Conservation (phyloP, 108 stramenopile genomes). For the Discostella pseudostelligera region DNA sequence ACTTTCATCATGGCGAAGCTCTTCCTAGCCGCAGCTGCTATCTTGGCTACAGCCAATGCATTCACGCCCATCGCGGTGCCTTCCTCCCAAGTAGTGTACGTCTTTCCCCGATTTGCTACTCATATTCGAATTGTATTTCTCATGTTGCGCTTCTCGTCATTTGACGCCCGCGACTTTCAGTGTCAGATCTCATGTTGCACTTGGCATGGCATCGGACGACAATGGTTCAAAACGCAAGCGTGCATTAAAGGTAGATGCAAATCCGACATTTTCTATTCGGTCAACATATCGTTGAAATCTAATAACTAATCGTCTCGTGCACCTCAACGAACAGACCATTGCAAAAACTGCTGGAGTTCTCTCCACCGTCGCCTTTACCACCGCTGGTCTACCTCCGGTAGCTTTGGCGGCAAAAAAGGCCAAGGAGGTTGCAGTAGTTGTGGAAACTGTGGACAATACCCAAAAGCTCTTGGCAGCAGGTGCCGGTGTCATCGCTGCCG, state of each 20-base stretch:
- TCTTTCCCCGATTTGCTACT: neutral
- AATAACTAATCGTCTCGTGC: neutral
- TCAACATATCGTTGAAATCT: neutral
- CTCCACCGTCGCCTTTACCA: conserved; percentile 63
- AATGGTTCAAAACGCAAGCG: conserved; percentile 63
- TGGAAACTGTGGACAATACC: conserved; percentile 62
- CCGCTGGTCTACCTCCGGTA: conserved; percentile 62
- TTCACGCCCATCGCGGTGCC: conserved; percentile 32
- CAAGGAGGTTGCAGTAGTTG: conserved; percentile 57
- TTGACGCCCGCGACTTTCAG: neutral
- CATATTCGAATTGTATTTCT: neutral
- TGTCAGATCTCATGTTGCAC: conserved; percentile 32
- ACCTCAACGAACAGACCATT: conserved; percentile 32
- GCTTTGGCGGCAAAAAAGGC: conserved; percentile 68
- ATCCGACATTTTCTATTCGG: too few relatives aligned
- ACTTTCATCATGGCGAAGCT: conserved; percentile 31
- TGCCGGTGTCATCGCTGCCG: conserved; percentile 67
- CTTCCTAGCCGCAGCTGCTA: conserved; percentile 24
- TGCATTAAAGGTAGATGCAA: conserved; percentile 56
- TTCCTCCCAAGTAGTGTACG: conserved; percentile 24
- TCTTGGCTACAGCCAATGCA: conserved; percentile 36
- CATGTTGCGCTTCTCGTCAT: neutral
- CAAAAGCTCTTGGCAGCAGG: conserved; percentile 64
- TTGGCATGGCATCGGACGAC: conserved; percentile 60
- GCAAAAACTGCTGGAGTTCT: conserved; percentile 69